Conservation (phyloP, 1,284 basidiomycete genomes). For the Trichosporon sp. region DNA sequence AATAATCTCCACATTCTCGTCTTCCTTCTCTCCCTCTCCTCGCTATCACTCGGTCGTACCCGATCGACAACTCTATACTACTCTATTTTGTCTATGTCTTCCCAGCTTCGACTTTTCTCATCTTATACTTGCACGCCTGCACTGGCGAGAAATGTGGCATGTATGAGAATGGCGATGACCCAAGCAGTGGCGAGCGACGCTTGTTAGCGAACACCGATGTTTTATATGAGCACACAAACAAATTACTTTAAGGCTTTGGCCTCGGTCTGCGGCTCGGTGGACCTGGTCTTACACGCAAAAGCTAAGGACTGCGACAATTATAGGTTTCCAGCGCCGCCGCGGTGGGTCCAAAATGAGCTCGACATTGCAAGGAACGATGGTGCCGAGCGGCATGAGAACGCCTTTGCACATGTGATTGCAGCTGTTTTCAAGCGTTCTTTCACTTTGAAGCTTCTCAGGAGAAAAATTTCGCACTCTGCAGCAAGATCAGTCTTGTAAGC, state of each 20-base stretch:
- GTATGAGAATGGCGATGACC: slow-evolving; percentile 10
- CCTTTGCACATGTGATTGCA: too few relatives aligned
- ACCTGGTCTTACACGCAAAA: not conserved
- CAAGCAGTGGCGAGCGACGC: not conserved
- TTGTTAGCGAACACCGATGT: too few relatives aligned
- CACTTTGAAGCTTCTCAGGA: too few relatives aligned
- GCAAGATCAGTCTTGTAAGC: too few relatives aligned
- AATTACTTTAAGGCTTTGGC: not conserved
- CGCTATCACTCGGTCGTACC: not conserved
- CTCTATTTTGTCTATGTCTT: not conserved
- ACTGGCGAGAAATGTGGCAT: slow-evolving; percentile 6
- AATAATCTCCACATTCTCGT: slow-evolving; percentile 2
- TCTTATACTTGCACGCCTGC: not conserved
- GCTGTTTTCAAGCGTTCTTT: too few relatives aligned
- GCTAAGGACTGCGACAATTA: slow-evolving; percentile 1
- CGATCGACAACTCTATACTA: not conserved
- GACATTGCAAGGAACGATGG: not conserved
- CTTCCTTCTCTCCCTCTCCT: not conserved
- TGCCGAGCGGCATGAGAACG: too few relatives aligned
- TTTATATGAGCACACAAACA: not conserved
- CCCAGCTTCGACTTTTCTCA: not conserved
- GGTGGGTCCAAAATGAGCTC: not conserved
- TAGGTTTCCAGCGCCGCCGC: not conserved
- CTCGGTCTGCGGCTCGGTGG: not conserved
- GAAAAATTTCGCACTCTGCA: too few relatives aligned